Percentiles rank a stretch among this genome's conserved stretches.
Conservation (phyloP, 768 basidiomycete genomes). For the Zangia roseola region DNA sequence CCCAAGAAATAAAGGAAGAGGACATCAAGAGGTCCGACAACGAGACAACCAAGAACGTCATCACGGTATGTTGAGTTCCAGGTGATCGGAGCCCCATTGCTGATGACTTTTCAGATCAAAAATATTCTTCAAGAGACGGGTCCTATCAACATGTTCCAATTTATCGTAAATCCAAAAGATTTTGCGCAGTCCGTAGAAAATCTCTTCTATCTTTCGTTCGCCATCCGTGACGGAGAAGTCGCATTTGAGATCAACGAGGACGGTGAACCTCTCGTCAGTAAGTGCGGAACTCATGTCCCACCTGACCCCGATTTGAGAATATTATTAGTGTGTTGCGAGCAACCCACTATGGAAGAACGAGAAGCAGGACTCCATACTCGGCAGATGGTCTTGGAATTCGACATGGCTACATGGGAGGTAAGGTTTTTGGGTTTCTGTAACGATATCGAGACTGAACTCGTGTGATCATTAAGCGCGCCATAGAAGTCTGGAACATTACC, state of each 20-base stretch:
- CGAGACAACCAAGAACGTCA: constrained; percentile 87
- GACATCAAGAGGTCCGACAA: constrained; percentile 84
- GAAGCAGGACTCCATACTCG: constrained; percentile 62
- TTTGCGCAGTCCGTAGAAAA: constrained; percentile 97
- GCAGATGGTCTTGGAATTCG: constrained; percentile 91
- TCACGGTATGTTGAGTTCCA: constrained; percentile 48
- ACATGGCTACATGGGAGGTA: constrained; percentile 88
- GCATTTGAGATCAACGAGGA: constrained; percentile 66
- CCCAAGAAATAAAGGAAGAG: constrained; percentile 79
- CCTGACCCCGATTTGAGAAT: neutral
- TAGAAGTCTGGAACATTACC: constrained; percentile 79
- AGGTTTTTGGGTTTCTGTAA: constrained; percentile 14
- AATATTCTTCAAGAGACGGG: constrained; percentile 51
- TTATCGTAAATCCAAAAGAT: constrained; percentile 86
- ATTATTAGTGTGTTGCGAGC: constrained; percentile 56
- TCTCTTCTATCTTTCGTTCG: constrained; percentile 91
- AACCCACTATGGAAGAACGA: constrained; percentile 64
- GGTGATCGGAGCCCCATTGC: neutral
- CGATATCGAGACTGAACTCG: neutral
- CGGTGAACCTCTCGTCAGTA: constrained; percentile 77
- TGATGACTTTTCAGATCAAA: constrained; percentile 48
- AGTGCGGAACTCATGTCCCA: constrained; percentile 23
- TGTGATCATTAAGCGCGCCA: constrained; percentile 62
- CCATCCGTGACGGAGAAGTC: constrained; percentile 82
- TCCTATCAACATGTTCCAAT: constrained; percentile 75